Evolutionary conservation across 2,329 filamentous ascomycete species (phyloP), one percentile per base, ranked within the genome.

Genomic region (Gaeumannomyces tritici): DNA sequence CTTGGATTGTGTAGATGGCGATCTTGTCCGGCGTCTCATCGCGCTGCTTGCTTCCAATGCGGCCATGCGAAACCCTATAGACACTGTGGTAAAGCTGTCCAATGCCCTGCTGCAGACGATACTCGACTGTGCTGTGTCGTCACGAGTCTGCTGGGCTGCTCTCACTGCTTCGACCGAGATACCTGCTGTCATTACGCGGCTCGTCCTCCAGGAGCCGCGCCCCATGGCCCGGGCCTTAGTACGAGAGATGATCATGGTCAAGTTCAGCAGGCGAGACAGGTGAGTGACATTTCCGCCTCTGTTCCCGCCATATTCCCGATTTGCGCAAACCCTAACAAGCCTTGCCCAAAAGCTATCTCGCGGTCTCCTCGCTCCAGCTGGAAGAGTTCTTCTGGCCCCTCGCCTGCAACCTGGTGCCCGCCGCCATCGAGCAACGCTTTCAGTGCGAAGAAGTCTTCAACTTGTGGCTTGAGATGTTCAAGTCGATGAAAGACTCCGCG

Each of bases 361-460:
- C 66, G 18, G 70, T 76, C 15, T 68, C 69, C 12, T 68, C 75
- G 3, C 64, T 71, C 3, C 74, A 76, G 15, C 78, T 82, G 62
- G 73, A 76, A 18, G 70, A 74, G 21, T 74, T 79, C 42, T 79
- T 83, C 64, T 83, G 81, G 80, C 76, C 80, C 1, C 65, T 77
- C 11, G 65, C 79, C 12, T 71, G 72, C 9, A 69, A 68, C 15
- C 69, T 80, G 31, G 67, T 80, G 8, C 72, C 71, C 21, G 68
- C 70, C 59, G 76, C 76, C 27, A 69, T 71, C 4, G 59, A 42
- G 1, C 66, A 69, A 62, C 70, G 75, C 13, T 62, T 61, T 8
- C 71, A 73, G 33, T 80, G 79, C 62, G 73, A 77, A 28, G 80
- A 84, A 59, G 68, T 80, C 21, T 77, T 85, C 61, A 65, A 66